Evolutionary conservation across 306 rosid genomes (phyloP), one percentile per base, ranked within the genome.

Genomic region (Pachyrhizus erosus): DNA sequence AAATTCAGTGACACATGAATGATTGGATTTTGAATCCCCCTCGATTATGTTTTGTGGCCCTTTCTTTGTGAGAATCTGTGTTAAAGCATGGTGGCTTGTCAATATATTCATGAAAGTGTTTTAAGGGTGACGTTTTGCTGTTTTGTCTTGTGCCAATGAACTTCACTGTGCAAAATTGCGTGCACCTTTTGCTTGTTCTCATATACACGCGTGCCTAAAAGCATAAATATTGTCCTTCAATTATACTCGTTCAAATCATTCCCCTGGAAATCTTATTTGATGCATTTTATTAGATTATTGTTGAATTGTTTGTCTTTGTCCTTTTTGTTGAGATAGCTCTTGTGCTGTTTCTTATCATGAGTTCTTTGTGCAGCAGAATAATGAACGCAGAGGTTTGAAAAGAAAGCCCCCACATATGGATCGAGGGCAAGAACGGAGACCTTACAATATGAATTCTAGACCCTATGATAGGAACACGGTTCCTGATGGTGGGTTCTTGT

Each of bases 401-500:
- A 89, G 97, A 76, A 97, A 91, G 49, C 87, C 84, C 60, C 70
- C 92, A 9, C 83, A 86, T 39, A 92, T 39, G 90, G 88, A 85
- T 85, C 94, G 67, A 55, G 84, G 77, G 85, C 86, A 89, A 73
- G 96, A 88, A 23, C 87, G 57, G 55, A 82, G 84, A n/a, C 82
- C 76, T 75, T 89, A 88, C 70, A 48, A 88, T 65, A 89, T 54
- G 76, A 78, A 80, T 62, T 75, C 77, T 18, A 86, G 82, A 76
- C 52, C 86, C 80, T 88, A 89, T 40, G 94, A 90, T 73, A 85
- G 86, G 73, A 88, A 82, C 84, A 83, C 65, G 81, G 92, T 90
- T 64, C 99, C 99, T 68, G 87, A 90, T 77, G 99, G 99, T 95
- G 80, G 69, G 90, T 61, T 70, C 58, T 42, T 67, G 34, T 42